Conservation (phyloP, 2,329 filamentous ascomycete genomes). For the Lasiodiplodia theobromae region DNA sequence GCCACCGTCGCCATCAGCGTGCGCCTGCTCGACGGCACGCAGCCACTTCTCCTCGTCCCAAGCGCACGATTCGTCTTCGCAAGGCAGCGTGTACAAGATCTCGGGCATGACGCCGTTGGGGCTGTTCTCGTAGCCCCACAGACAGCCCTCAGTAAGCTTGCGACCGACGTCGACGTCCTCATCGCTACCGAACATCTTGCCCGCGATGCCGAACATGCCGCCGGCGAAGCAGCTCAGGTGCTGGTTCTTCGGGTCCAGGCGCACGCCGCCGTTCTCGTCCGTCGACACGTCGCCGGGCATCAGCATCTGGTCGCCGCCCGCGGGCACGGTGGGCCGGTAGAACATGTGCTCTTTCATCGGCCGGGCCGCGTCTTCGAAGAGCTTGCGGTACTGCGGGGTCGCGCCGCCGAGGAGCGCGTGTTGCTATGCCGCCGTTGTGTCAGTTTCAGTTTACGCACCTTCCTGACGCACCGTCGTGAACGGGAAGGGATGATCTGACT, state of each 20-base stretch:
- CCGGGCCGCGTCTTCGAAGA: conserved; percentile 62
- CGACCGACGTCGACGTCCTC: conserved; percentile 62
- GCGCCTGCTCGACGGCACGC: conserved; percentile 40
- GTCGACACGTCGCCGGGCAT: conserved; percentile 46
- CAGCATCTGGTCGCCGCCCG: conserved; percentile 44
- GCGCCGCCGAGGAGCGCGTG: conserved; percentile 48
- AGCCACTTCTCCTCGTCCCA: conserved; percentile 64
- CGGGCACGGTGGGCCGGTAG: conserved; percentile 45
- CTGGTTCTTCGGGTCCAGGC: conserved; percentile 35
- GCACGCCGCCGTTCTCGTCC: conserved; percentile 14
- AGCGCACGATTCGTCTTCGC: conserved; percentile 52
- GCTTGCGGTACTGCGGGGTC: conserved; percentile 56
- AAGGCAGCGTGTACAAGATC: conserved; percentile 60
- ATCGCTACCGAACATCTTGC: conserved; percentile 61
- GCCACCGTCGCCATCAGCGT: background rate
- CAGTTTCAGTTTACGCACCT: background rate
- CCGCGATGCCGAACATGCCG: conserved; percentile 68
- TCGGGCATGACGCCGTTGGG: conserved; percentile 69
- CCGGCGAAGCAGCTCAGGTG: conserved; percentile 65
- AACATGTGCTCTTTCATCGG: conserved; percentile 57
- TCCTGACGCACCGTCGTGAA: no score
- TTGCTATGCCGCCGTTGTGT: conserved; percentile 41
- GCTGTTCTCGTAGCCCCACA: conserved; percentile 66
- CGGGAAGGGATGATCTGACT: background rate
- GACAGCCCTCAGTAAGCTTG: conserved; percentile 66